phyloP scores from a whole-genome alignment of 306 rosid genomes.

The Parietaria judaica region DNA sequence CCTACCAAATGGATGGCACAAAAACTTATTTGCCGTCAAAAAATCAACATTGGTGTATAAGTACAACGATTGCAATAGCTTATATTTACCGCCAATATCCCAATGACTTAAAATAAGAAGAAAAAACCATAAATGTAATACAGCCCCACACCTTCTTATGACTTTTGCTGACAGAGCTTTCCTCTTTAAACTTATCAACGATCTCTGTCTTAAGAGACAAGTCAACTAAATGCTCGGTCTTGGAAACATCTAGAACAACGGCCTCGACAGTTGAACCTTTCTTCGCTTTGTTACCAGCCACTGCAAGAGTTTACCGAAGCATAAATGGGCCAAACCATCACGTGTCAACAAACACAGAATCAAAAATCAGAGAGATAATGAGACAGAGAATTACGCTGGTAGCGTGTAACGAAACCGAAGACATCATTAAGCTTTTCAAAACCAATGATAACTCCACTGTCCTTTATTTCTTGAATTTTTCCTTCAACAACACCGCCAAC shows the following conservation, averaged over 20 bases:
- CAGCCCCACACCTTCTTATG: constrained; percentile 51
- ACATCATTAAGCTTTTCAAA: constrained; percentile 68
- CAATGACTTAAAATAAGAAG: not conserved
- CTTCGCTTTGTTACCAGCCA: constrained; percentile 49
- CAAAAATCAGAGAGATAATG: not conserved
- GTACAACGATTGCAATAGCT: not conserved
- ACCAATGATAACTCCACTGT: constrained; percentile 57
- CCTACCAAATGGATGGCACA: too few relatives aligned
- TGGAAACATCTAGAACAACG: constrained; percentile 78
- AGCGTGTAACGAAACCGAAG: constrained; percentile 62
- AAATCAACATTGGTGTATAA: too few relatives aligned
- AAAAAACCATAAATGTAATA: not conserved
- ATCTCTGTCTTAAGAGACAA: constrained; percentile 65
- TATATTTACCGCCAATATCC: not conserved
- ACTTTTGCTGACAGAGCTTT: constrained; percentile 32
- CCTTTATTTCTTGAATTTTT: constrained; percentile 65
- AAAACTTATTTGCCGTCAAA: too few relatives aligned
- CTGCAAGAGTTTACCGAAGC: constrained; percentile 28
- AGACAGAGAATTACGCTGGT: constrained; percentile 54
- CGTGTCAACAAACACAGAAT: not conserved
- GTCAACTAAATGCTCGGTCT: constrained; percentile 66
- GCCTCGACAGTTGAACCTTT: constrained; percentile 61
- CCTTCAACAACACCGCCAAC: constrained; percentile 59
- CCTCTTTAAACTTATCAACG: constrained; percentile 31
- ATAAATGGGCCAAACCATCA: constrained; percentile 5